Evolutionary conservation across 352 stramenopile genomes (phyloP), one percentile per base, ranked within the genome.

Genomic region (Globisporangium acanthophoron): DNA sequence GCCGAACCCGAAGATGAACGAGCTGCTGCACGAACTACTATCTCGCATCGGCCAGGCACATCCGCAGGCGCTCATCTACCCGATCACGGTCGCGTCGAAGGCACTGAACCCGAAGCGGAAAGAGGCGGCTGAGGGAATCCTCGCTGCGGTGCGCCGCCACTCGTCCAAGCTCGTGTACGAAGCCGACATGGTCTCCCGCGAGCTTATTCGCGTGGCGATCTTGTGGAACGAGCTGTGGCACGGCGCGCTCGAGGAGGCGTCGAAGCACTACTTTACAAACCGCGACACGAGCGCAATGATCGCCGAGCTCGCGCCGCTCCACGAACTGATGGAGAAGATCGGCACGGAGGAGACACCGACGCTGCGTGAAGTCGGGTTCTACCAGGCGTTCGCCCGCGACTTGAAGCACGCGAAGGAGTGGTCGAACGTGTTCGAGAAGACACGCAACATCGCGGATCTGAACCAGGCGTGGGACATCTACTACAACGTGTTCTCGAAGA

Each of bases 221-320:
- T 71, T 99, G 5, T 99, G 97, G 97, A 92, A 99, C 62, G 98
- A 99, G 70, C 80, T 98, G 29, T 99, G 98, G 98, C 95, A 99
- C 59, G 96, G 91, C 5, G 82, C 80, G 16, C 80, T 99, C 3
- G 98, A 99, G 70, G 96, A 99, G 69, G 98, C 98, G 0, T 98
- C 91, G 3, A 90, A 97, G 41, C 81, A 99, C 48, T 97, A 99
- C 71, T 99, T 99, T 69, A 97, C 92, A 51, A 96, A 99, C 61
- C 94, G 89, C 31, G 97, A 99, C 72, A 84, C 98, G 27, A 87
- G 90, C 52, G 94, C 81, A 13, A 99, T 99, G 97, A 82, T 99
- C 44, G 88, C 95, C 37, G 92, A 98, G 40, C 74, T 99, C 1
- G 73, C 92, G 27, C 94, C 96, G 35, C 76, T 99, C 31, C 98